Evolutionary conservation across 352 stramenopile species (phyloP).

Genomic region (Plasmopara muralis): DNA sequence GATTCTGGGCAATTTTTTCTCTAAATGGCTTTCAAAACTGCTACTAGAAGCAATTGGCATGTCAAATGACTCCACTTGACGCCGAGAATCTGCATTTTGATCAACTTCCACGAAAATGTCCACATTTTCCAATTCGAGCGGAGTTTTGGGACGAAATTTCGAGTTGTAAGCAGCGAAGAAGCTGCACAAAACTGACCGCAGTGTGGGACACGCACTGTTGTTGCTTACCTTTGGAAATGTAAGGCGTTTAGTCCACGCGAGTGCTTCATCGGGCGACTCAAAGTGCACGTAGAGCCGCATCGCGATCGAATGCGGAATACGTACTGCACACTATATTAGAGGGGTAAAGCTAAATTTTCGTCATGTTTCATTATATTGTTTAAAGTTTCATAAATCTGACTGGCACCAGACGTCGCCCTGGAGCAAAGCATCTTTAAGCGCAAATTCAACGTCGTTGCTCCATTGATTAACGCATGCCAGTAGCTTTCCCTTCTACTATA

Average conservation of each 20-base stretch:
- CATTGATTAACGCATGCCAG: background rate
- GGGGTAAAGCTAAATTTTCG: background rate
- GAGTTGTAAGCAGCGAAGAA: slow-evolving; percentile 34
- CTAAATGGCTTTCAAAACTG: background rate
- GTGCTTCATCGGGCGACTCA: slow-evolving; percentile 22
- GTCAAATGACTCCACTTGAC: slow-evolving; percentile 17
- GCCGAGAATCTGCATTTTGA: slow-evolving; percentile 20
- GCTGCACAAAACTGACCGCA: slow-evolving; percentile 32
- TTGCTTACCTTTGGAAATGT: slow-evolving; percentile 22
- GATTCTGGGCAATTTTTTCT: background rate
- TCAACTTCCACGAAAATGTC: slow-evolving; percentile 38
- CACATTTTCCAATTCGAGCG: slow-evolving; percentile 23
- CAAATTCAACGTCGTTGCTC: background rate
- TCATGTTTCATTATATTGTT: background rate
- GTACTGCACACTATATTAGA: background rate
- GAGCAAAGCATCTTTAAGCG: no score
- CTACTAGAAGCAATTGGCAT: slow-evolving; percentile 7
- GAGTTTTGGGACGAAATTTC: slow-evolving; percentile 32
- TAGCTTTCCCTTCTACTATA: background rate
- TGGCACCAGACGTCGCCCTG: no score
- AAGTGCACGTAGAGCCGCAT: slow-evolving; percentile 71
- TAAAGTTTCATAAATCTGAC: no score
- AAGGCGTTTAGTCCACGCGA: slow-evolving; percentile 52
- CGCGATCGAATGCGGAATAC: background rate
- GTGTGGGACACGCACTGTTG: slow-evolving; percentile 13